These are phyloP conservation scores for Musa schizocarpa DNA, from an alignment of 176 grass and related monocot genomes.

Conservation along the genomic window DNA sequence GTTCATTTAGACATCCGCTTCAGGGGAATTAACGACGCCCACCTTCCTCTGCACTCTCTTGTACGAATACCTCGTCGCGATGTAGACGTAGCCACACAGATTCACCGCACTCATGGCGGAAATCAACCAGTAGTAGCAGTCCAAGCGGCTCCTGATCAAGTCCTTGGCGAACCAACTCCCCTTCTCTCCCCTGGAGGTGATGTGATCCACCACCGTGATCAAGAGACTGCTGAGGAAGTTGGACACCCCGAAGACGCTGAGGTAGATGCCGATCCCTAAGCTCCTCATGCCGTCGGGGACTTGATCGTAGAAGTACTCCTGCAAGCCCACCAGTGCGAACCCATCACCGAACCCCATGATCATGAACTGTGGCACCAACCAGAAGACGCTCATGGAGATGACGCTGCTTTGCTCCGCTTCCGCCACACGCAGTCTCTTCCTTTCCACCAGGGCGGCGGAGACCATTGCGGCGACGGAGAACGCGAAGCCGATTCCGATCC, in stretches of 20 bases:
- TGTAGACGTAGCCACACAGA: conserved; percentile 37
- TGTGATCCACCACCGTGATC: conserved; percentile 42
- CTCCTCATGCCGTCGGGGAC: conserved; percentile 80
- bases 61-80: conserved; percentile 58
- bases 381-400: conserved; percentile 36
- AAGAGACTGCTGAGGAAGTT: conserved; percentile 60
- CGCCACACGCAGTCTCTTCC: conserved; percentile 19
- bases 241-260: conserved; percentile 58
- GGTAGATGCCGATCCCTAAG: conserved; percentile 62
- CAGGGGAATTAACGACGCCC: background rate
- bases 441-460: conserved; percentile 39
- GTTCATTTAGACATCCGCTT: background rate
- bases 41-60: conserved; percentile 48
- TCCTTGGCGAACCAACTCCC: conserved; percentile 61
- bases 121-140: conserved; percentile 70
- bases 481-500: conserved; percentile 59
- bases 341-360: conserved; percentile 62
- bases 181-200: conserved; percentile 18
- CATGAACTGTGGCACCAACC: conserved; percentile 60
- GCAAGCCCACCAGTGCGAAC: conserved; percentile 66
- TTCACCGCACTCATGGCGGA: conserved; percentile 31
- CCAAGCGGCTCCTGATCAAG: conserved; percentile 48
- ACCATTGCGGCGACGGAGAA: conserved; percentile 28
- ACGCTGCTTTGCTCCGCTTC: background rate
- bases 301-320: conserved; percentile 94